Base-by-base conservation (phyloP, 2,329 filamentous ascomycete species). In the Fusarium sp. region DNA sequence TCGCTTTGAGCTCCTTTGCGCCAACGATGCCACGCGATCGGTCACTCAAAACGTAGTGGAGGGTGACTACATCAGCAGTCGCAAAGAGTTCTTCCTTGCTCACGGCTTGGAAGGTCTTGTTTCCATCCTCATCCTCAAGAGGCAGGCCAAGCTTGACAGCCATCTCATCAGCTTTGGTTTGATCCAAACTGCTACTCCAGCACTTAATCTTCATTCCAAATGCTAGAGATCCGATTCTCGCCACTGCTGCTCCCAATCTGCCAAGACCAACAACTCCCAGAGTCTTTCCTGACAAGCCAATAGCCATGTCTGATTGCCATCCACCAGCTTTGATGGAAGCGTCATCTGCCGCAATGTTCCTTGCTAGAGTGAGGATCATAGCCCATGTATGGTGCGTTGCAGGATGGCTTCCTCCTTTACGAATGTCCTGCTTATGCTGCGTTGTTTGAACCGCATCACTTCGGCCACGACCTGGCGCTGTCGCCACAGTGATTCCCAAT, bases 81-180 rank as follows among this genome's bases (percentile, higher is more conserved):
- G 6, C 37, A 2, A 60, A 63, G 9, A 63, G 55, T 1, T 63
- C 60, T 23, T 52, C 54, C 30, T 63, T 63, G 17, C 37, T 52
- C 4, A 60, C 60, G 33, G 55, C 55, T 17, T 52, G 17, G 38
- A 30, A 63, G 3, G 60, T 45, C 37, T 52, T 63, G 17, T 35
- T n/a, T 2, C 60, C 60, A 5, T 60, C 38, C 15, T 35, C 60
- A 8, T 35, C 54, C 12, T 27, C 30, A 8, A 33, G 2, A 10
- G 55, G 37, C 5, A 63, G 12, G 3, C 60, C 60, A 18, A 63
- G 44, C 23, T 59, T 18, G 5, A n/a, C 10, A n/a, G 55, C 45
- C 44, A 60, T 44, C 12, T 63, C 55, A 11, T 63, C 89, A 2
- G 90, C 90, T 64, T 83, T 87, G 9, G n/a, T 13, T n/a, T 57